A percentile compares a stretch with the other conserved stretches of the same genome.
phyloP scores from a whole-genome alignment of 1,284 basidiomycete species.

The Tylopilus sp. region DNA sequence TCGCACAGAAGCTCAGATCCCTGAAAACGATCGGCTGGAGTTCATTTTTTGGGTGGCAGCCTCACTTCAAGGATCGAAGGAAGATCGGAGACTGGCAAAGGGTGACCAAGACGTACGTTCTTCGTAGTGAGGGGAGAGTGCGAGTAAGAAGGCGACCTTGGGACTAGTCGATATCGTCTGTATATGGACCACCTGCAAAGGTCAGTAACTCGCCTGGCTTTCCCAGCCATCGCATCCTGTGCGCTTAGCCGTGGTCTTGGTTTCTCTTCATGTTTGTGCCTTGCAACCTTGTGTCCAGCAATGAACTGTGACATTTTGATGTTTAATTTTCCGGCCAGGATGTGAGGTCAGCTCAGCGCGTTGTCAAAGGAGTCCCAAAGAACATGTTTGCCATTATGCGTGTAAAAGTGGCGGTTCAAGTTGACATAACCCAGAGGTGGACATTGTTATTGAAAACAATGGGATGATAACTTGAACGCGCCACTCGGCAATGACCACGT shows the following conservation, averaged over 20 bases:
- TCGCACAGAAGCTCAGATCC: conserved; percentile 43
- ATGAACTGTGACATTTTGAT: not conserved
- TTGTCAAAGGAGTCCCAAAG: not conserved
- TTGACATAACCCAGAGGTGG: conserved; percentile 2
- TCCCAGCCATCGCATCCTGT: not conserved
- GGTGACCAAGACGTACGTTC: conserved; percentile 38
- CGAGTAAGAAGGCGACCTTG: conserved; percentile 42
- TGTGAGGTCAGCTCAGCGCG: not conserved
- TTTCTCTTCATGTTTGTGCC: not conserved
- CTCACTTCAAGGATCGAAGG: conserved; percentile 9
- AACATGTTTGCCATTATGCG: not conserved
- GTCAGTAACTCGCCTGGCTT: not conserved
- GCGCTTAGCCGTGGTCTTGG: not conserved
- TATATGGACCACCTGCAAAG: not conserved
- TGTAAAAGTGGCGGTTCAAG: conserved; percentile 1
- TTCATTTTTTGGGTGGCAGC: conserved; percentile 42
- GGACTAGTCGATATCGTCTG: conserved; percentile 15
- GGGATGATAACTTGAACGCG: conserved; percentile 5
- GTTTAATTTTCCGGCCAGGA: not conserved
- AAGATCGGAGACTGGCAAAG: conserved; percentile 24
- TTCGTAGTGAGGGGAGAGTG: conserved; percentile 37
- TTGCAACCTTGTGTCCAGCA: conserved; percentile 1
- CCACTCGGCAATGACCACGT: conserved; percentile 20
- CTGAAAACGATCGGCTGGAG: conserved; percentile 51
- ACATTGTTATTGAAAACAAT: conserved; percentile 16